A percentile compares a stretch with the other conserved stretches of the same genome.
These are phyloP conservation scores for Dictyostelium discoideum DNA, from an alignment of 78 protist genomes.

Conservation along the genomic window dicty_2.7 NC_007089.4:631001-631500, in stretches of 20 bases:
- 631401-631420: neutral
- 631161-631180: neutral
- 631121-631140: neutral
- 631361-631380: neutral
- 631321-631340: neutral
- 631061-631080: neutral
- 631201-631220: neutral
- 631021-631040: no score
- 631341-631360: neutral
- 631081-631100: neutral
- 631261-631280: neutral
- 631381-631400: neutral
- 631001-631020: neutral
- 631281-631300: neutral
- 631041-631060: neutral
- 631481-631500: neutral
- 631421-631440: neutral
- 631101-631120: neutral
- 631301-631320: conserved; percentile 4
- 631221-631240: neutral
- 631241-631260: neutral
- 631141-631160: neutral
- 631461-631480: neutral
- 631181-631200: neutral
- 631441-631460: conserved; percentile 4